Percentiles rank a stretch among this genome's conserved stretches.
Conservation (phyloP, 139 green algal genomes). For the Pycnococcus provasolii region DNA sequence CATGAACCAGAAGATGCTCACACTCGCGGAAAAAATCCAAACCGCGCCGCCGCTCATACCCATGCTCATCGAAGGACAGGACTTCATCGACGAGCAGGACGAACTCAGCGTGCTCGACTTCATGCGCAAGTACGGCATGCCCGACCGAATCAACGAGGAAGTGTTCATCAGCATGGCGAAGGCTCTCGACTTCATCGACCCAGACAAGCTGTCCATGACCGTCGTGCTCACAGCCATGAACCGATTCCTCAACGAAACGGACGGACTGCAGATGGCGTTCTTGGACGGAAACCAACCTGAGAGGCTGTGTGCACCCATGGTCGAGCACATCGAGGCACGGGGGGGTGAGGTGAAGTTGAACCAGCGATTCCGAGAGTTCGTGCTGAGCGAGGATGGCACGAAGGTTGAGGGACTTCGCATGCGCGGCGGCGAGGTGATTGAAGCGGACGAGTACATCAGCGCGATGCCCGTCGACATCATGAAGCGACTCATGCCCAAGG, state of each 20-base stretch:
- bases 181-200: constrained; percentile 97
- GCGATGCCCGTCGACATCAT: constrained; percentile 93
- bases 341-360: constrained; percentile 75
- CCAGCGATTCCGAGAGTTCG: constrained; percentile 51
- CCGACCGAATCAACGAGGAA: constrained; percentile 90
- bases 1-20: constrained; percentile 95
- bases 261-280: constrained; percentile 90
- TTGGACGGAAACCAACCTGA: constrained; percentile 81
- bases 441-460: constrained; percentile 85
- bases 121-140: constrained; percentile 86
- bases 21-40: constrained; percentile 90
- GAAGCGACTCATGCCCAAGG: constrained; percentile 49
- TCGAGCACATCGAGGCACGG: constrained; percentile 70
- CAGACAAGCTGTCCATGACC: constrained; percentile 92
- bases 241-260: constrained; percentile 79
- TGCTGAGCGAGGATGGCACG: constrained; percentile 61
- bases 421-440: constrained; percentile 55
- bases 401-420: constrained; percentile 61
- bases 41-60: constrained; percentile 88
- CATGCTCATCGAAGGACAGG: constrained; percentile 77
- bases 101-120: constrained; percentile 85
- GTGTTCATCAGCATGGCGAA: constrained; percentile 99
- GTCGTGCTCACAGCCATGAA: constrained; percentile 94
- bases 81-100: constrained; percentile 86
- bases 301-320: constrained; percentile 84